phyloP scores from a whole-genome alignment of 148 eudicot genomes.

The Silene uniflora region DNA sequence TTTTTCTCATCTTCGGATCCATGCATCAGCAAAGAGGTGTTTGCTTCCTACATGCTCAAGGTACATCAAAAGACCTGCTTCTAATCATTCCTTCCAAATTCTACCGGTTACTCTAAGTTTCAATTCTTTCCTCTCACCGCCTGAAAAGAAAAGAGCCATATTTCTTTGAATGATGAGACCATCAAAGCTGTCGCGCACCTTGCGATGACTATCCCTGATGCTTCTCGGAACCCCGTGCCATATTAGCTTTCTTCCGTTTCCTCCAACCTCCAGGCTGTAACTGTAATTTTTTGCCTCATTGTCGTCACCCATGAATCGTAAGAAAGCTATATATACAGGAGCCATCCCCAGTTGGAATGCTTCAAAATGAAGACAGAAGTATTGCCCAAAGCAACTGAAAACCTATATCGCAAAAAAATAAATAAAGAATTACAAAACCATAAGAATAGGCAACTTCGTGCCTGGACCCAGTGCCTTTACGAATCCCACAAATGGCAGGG shows the following conservation, averaged over 20 bases:
- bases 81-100: slow-evolving; percentile 45
- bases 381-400: slow-evolving; percentile 52
- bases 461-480: not conserved
- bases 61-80: not conserved
- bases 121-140: slow-evolving; percentile 57
- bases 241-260: slow-evolving; percentile 46
- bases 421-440: not conserved
- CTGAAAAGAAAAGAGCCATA: slow-evolving; percentile 70
- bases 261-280: slow-evolving; percentile 56
- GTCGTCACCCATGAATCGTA: slow-evolving; percentile 59
- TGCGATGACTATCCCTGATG: slow-evolving; percentile 50
- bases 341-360: slow-evolving; percentile 55
- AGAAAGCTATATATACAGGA: slow-evolving; percentile 61
- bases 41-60: slow-evolving; percentile 28
- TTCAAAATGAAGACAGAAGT: slow-evolving; percentile 61
- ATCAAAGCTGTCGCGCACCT: slow-evolving; percentile 53
- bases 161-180: slow-evolving; percentile 55
- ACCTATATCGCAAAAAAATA: slow-evolving; percentile 26
- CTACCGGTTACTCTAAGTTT: slow-evolving; percentile 56
- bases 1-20: slow-evolving; percentile 25
- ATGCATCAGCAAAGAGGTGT: slow-evolving; percentile 43
- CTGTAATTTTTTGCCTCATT: slow-evolving; percentile 52
- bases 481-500: not conserved
- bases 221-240: slow-evolving; percentile 61
- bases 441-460: not conserved